A percentile compares a stretch with the other conserved stretches of the same genome.
Conservation (phyloP, 345 rosid species). For the Moricandia moricandioides region DNA sequence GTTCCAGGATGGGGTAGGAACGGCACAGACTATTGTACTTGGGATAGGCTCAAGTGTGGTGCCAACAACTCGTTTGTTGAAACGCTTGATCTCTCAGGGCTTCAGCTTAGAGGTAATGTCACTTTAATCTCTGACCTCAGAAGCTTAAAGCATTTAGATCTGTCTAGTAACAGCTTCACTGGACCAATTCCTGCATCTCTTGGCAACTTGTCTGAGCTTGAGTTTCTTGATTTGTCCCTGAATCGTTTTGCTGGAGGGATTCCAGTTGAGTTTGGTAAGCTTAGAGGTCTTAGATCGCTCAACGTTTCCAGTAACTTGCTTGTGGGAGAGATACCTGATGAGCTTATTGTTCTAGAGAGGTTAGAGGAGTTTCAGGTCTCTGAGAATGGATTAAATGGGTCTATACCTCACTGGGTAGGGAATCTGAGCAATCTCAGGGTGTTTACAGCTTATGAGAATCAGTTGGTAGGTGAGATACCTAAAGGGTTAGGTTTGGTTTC, state of each 20-base stretch:
- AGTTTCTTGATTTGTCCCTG: conserved; percentile 68
- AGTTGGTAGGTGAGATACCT: conserved; percentile 63
- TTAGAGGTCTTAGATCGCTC: conserved; percentile 52
- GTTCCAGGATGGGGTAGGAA: conserved; percentile 84
- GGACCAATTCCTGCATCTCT: conserved; percentile 70
- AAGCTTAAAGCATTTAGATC: conserved; percentile 61
- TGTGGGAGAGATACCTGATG: conserved; percentile 65
- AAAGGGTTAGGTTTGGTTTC: conserved; percentile 64
- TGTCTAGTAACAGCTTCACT: conserved; percentile 60
- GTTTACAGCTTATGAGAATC: conserved; percentile 67
- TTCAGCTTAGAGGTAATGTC: conserved; percentile 74
- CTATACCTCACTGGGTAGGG: conserved; percentile 73
- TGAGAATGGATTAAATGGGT: conserved; percentile 64
- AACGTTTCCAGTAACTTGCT: conserved; percentile 68
- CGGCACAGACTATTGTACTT: conserved; percentile 62
- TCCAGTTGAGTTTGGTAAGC: conserved; percentile 60
- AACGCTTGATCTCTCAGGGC: conserved; percentile 73
- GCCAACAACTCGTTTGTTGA: conserved; percentile 63
- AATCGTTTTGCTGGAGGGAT: conserved; percentile 66
- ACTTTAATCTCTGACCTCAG: conserved; percentile 66
- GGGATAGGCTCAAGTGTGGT: conserved; percentile 72
- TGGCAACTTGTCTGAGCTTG: conserved; percentile 61
- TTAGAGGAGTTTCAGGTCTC: conserved; percentile 73
- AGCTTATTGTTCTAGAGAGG: conserved; percentile 50
- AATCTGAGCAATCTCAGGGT: conserved; percentile 58